Conservation (phyloP, 768 basidiomycete genomes). For the Suillus alpinus region DNA sequence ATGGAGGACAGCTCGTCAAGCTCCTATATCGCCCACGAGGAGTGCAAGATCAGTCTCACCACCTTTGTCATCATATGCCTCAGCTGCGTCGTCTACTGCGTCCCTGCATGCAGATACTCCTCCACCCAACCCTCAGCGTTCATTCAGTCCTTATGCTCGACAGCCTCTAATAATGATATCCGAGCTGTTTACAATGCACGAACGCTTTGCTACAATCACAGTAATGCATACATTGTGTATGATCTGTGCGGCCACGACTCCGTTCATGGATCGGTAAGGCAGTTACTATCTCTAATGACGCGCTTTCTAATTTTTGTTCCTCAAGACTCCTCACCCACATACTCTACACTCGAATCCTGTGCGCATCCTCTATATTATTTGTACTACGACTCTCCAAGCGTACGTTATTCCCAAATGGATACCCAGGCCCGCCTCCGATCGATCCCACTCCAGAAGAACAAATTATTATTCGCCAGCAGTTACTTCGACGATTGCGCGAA, state of each 20-base stretch:
- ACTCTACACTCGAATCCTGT: constrained; percentile 52
- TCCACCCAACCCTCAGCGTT: constrained; percentile 7
- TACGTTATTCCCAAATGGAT: constrained; percentile 86
- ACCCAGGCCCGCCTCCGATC: constrained; percentile 68
- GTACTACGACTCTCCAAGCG: constrained; percentile 57
- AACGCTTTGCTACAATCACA: constrained; percentile 47
- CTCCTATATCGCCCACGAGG: constrained; percentile 1
- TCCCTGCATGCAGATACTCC: constrained; percentile 13
- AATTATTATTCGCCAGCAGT: constrained; percentile 43
- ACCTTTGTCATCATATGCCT: constrained; percentile 13
- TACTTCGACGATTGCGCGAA: constrained; percentile 39
- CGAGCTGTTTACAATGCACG: constrained; percentile 46
- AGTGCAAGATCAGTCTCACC: constrained; percentile 6
- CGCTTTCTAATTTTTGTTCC: neutral
- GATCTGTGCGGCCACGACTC: constrained; percentile 42
- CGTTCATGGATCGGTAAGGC: constrained; percentile 60
- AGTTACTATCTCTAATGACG: neutral
- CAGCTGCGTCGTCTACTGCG: constrained; percentile 24
- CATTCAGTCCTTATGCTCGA: constrained; percentile 33
- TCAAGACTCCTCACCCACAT: constrained; percentile 67
- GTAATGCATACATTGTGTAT: constrained; percentile 47
- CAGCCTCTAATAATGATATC: constrained; percentile 45
- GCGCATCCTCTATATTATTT: constrained; percentile 50
- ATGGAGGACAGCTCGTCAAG: neutral
- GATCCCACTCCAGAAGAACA: constrained; percentile 83